Percentiles rank a stretch among this genome's conserved stretches.
Evolutionary conservation across 208 protist species (phyloP).

Genomic region (Acanthamoeba royreba): DNA sequence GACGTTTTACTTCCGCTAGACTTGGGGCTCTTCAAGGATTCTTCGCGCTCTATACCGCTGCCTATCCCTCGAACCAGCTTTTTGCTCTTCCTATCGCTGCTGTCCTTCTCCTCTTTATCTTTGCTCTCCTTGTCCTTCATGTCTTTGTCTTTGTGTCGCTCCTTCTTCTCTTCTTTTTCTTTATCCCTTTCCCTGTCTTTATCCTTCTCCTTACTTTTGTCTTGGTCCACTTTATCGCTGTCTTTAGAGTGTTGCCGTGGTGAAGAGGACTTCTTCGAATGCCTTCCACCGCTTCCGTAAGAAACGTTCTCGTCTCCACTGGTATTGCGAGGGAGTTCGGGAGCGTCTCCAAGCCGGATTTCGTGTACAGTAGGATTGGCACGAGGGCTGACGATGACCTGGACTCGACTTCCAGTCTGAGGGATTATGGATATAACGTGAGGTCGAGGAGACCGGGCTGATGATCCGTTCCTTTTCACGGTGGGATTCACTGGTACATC

Average conservation of each 20-base stretch:
- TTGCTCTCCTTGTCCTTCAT: neutral
- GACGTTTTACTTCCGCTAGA: too few species aligned
- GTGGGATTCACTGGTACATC: neutral
- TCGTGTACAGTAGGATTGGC: neutral
- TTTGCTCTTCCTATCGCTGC: neutral
- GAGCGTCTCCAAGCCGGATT: neutral
- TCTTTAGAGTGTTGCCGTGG: neutral
- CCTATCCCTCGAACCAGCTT: neutral
- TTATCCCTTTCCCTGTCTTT: neutral
- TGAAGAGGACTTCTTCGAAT: too few species aligned
- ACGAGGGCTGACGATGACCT: neutral
- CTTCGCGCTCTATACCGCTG: too few species aligned
- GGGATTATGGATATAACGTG: neutral
- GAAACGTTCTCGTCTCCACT: neutral
- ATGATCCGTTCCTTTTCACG: neutral
- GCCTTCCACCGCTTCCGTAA: neutral
- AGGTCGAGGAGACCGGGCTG: neutral
- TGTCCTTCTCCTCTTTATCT: neutral
- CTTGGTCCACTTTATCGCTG: neutral
- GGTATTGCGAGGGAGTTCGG: too few species aligned
- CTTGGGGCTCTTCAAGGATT: too few species aligned
- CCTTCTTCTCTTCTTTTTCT: neutral
- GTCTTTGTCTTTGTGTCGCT: neutral
- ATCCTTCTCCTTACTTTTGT: neutral
- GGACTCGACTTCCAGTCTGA: neutral